These are phyloP conservation scores for Nothophytophthora sp. DNA, from an alignment of 352 stramenopile genomes.

Conservation along the genomic window DNA sequence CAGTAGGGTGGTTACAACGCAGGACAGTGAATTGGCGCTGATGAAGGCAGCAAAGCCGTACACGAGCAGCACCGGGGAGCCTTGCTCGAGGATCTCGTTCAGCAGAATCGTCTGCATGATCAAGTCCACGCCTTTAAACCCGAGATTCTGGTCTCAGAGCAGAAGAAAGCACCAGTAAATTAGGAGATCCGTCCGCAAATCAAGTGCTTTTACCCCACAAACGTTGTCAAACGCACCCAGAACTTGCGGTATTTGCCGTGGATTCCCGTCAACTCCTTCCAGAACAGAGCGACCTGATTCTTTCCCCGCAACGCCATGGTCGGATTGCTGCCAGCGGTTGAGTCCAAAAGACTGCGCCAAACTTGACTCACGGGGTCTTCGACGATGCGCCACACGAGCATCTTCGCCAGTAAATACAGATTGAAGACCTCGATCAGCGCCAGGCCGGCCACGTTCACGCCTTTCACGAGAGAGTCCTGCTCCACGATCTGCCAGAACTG, in stretches of 20 bases:
- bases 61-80: slow-evolving; percentile 24
- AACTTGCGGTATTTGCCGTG: slow-evolving; percentile 39
- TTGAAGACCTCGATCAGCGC: slow-evolving; percentile 23
- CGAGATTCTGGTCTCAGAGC: slow-evolving; percentile 29
- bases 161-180: not conserved
- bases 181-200: not conserved
- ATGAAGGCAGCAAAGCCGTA: slow-evolving; percentile 33
- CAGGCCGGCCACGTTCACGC: slow-evolving; percentile 19
- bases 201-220: too few species aligned
- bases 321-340: too few species aligned
- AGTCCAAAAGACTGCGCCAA: not conserved
- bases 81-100: slow-evolving; percentile 27
- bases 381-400: slow-evolving; percentile 26
- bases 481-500: slow-evolving; percentile 48
- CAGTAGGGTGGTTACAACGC: slow-evolving; percentile 16
- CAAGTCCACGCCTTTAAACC: slow-evolving; percentile 34
- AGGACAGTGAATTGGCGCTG: slow-evolving; percentile 28
- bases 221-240: slow-evolving; percentile 46
- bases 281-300: slow-evolving; percentile 5
- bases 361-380: too few species aligned
- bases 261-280: slow-evolving; percentile 25
- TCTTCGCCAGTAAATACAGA: slow-evolving; percentile 25
- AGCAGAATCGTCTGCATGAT: slow-evolving; percentile 25
- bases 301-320: too few species aligned
- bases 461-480: slow-evolving; percentile 9